Percentiles rank a stretch among this genome's conserved stretches.
Evolutionary conservation across 1,139 yeast species (phyloP).

Genomic region (Hansenula sp.): DNA sequence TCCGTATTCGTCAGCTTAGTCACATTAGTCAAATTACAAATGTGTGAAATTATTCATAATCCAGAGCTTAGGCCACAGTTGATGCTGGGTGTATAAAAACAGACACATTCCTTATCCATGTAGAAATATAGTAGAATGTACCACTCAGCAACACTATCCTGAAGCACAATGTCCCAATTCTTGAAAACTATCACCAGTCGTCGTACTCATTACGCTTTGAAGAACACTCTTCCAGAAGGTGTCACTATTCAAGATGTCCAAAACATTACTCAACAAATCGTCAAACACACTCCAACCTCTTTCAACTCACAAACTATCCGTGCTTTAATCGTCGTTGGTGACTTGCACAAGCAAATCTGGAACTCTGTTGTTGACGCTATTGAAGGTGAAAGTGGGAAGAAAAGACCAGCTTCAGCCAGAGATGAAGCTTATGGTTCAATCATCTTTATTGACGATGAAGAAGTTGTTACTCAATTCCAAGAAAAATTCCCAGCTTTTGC

Average conservation of each 20-base stretch:
- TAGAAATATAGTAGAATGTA: background rate
- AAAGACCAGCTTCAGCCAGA: constrained; percentile 34
- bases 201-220: constrained; percentile 34
- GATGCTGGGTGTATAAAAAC: too few relatives aligned
- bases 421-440: constrained; percentile 43
- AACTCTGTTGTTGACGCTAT: constrained; percentile 29
- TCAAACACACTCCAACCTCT: constrained; percentile 40
- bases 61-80: too few relatives aligned
- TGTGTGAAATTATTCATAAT: too few relatives aligned
- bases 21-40: too few relatives aligned
- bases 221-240: constrained; percentile 33
- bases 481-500: constrained; percentile 35
- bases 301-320: constrained; percentile 44
- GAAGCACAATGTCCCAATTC: constrained; percentile 14
- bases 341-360: constrained; percentile 39
- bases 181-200: constrained; percentile 29
- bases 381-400: constrained; percentile 30
- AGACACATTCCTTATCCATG: background rate
- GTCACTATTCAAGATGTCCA: constrained; percentile 31
- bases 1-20: too few relatives aligned
- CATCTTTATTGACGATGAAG: constrained; percentile 39
- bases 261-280: constrained; percentile 29
- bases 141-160: background rate
- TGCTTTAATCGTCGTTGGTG: constrained; percentile 37
- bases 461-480: constrained; percentile 32